A percentile compares a stretch with the other conserved stretches of the same genome.
phyloP scores from a whole-genome alignment of 2,329 filamentous ascomycete species.

The Penicillium psychrosexuale region DNA sequence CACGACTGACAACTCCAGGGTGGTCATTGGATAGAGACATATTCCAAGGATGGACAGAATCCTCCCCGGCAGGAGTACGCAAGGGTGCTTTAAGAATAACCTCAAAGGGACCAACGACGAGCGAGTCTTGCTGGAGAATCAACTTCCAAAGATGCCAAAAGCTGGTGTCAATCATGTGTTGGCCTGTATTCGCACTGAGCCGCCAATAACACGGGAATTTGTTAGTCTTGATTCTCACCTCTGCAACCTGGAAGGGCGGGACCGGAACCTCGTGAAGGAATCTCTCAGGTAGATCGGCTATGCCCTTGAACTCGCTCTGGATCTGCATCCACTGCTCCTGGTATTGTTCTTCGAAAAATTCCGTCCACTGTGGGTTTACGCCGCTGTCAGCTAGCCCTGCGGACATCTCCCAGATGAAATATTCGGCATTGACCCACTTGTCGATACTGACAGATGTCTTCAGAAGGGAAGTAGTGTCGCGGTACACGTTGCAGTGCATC shows the following conservation, averaged over 20 bases:
- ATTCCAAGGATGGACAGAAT: neutral
- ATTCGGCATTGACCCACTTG: conserved; percentile 4
- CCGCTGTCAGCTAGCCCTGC: conserved; percentile 1
- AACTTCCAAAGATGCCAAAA: conserved; percentile 3
- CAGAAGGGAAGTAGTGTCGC: neutral
- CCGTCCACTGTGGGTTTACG: neutral
- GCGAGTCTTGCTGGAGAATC: neutral
- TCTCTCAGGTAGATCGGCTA: conserved; percentile 1
- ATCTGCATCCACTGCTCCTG: neutral
- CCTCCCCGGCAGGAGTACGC: neutral
- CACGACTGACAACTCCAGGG: neutral
- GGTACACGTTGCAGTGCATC: neutral
- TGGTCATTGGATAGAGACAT: neutral
- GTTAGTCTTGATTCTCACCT: neutral
- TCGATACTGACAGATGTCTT: neutral
- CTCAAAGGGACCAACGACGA: neutral
- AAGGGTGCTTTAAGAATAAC: neutral
- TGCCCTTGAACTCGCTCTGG: neutral
- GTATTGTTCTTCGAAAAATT: neutral
- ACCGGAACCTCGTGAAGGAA: neutral
- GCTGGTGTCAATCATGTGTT: neutral
- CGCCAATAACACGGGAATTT: neutral
- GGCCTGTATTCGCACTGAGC: neutral
- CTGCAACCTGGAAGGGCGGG: neutral
- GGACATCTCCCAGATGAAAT: conserved; percentile 7